phyloP scores from a whole-genome alignment of 805 yeast genomes.

The Saturnispora kantuleensis region DNA sequence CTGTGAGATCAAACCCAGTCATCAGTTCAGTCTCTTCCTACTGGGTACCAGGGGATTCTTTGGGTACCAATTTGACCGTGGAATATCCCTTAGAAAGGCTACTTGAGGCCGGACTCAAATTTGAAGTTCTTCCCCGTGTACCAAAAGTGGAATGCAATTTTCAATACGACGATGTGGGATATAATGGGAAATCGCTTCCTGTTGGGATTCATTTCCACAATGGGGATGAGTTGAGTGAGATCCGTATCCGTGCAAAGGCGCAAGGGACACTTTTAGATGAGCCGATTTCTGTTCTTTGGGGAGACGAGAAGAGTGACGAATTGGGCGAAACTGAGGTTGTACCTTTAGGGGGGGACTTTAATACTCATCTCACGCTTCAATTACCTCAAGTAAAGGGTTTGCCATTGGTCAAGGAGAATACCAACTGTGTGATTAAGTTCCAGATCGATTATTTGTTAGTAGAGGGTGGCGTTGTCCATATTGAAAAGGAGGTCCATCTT shows the following conservation, averaged over 20 bases:
- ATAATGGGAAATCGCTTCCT: constrained; percentile 25
- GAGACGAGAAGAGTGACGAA: constrained; percentile 4
- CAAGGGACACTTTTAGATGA: constrained; percentile 3
- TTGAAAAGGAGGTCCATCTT: constrained; percentile 3
- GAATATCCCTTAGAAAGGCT: neutral
- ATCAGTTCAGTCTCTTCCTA: too few species aligned
- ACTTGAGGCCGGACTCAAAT: constrained; percentile 3
- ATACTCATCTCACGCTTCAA: constrained; percentile 9
- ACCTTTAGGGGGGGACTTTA: constrained; percentile 2
- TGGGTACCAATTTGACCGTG: neutral
- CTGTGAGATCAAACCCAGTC: too few species aligned
- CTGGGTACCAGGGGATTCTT: neutral
- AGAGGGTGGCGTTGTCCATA: constrained; percentile 1
- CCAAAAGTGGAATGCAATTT: constrained; percentile 27
- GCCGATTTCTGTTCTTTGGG: constrained; percentile 16
- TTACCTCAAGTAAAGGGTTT: constrained; percentile 18
- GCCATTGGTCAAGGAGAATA: constrained; percentile 5
- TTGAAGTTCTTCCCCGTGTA: constrained; percentile 30
- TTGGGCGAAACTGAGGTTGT: constrained; percentile 11
- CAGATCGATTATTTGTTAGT: constrained; percentile 8
- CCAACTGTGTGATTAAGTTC: constrained; percentile 15
- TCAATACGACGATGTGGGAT: constrained; percentile 19
- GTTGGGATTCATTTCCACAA: constrained; percentile 21
- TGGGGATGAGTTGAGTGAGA: constrained; percentile 19
- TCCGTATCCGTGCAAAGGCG: neutral